phyloP scores from a whole-genome alignment of 257 asterid species.

The Haberlea rhodopensis region DNA sequence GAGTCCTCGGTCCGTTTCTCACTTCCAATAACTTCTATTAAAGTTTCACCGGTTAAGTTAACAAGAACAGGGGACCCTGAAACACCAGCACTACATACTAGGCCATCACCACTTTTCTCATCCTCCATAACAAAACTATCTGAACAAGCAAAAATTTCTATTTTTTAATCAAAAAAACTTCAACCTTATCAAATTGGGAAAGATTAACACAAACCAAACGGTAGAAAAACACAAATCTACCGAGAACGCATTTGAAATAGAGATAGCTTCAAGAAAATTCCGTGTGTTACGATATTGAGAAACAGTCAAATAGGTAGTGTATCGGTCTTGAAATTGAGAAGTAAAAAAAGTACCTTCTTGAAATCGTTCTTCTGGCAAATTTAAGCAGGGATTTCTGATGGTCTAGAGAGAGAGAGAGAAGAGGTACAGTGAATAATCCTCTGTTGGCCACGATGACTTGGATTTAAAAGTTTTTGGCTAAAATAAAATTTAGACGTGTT shows the following conservation, averaged over 20 bases:
- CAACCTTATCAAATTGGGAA: constrained; percentile 23
- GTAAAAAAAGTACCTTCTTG: constrained; percentile 41
- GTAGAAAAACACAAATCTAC: constrained; percentile 30
- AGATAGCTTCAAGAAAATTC: constrained; percentile 22
- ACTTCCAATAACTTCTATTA: constrained; percentile 31
- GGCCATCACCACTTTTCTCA: constrained; percentile 54
- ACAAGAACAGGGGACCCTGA: constrained; percentile 37
- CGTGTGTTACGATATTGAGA: background rate
- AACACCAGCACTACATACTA: constrained; percentile 38
- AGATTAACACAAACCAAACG: constrained; percentile 49
- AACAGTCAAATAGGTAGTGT: constrained; percentile 7
- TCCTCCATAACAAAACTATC: constrained; percentile 47
- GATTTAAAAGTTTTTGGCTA: no score
- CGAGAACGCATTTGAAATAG: constrained; percentile 19
- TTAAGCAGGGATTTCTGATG: constrained; percentile 41
- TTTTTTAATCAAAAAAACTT: constrained; percentile 24
- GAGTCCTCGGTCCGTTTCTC: constrained; percentile 41
- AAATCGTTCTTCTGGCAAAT: constrained; percentile 26
- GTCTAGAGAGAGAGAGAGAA: constrained; percentile 27
- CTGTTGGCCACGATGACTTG: no score
- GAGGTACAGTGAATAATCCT: constrained; percentile 1
- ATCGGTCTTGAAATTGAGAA: constrained; percentile 7
- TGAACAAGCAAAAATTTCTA: constrained; percentile 34
- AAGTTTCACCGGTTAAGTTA: constrained; percentile 33
- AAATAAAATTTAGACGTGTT: no score